Evolutionary conservation across 306 rosid species (phyloP).

Genomic region (Vachellia pachyceras): DNA sequence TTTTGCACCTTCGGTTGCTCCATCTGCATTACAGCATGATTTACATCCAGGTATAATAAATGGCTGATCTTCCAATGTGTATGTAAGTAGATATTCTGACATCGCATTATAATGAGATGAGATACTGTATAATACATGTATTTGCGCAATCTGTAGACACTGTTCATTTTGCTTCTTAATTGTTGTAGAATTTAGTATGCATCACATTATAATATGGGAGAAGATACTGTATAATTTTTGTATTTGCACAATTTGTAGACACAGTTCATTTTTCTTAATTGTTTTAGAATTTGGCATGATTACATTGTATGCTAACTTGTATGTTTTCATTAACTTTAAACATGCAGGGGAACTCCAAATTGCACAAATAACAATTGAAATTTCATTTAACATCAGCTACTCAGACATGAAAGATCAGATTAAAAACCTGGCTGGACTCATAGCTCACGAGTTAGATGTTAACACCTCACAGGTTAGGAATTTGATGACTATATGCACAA

Average conservation of each 20-base stretch:
- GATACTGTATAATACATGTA: not conserved
- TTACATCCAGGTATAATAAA: slow-evolving; percentile 58
- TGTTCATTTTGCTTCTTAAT: slow-evolving; percentile 1
- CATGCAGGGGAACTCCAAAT: slow-evolving; percentile 70
- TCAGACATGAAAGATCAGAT: slow-evolving; percentile 70
- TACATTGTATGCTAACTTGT: slow-evolving; percentile 31
- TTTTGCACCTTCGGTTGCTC: slow-evolving; percentile 62
- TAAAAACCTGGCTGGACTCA: slow-evolving; percentile 60
- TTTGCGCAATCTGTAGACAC: slow-evolving; percentile 1
- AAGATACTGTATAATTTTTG: not conserved
- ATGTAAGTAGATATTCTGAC: slow-evolving; percentile 6
- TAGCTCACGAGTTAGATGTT: slow-evolving; percentile 75
- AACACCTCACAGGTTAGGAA: slow-evolving; percentile 79
- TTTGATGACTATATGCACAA: slow-evolving; percentile 22
- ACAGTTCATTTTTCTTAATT: slow-evolving; percentile 8
- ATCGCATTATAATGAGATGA: slow-evolving; percentile 29
- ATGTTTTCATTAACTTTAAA: slow-evolving; percentile 33
- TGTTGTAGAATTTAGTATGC: slow-evolving; percentile 25
- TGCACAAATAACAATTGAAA: slow-evolving; percentile 63
- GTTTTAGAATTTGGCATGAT: slow-evolving; percentile 26
- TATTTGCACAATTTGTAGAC: slow-evolving; percentile 3
- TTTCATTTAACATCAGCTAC: slow-evolving; percentile 76
- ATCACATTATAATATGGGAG: slow-evolving; percentile 31
- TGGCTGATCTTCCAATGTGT: slow-evolving; percentile 28
- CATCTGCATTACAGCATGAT: slow-evolving; percentile 55